A percentile compares a stretch with the other conserved stretches of the same genome.
Conservation (phyloP, 192 early-diverging fungal genomes). For the Funneliformis mosseae region DNA sequence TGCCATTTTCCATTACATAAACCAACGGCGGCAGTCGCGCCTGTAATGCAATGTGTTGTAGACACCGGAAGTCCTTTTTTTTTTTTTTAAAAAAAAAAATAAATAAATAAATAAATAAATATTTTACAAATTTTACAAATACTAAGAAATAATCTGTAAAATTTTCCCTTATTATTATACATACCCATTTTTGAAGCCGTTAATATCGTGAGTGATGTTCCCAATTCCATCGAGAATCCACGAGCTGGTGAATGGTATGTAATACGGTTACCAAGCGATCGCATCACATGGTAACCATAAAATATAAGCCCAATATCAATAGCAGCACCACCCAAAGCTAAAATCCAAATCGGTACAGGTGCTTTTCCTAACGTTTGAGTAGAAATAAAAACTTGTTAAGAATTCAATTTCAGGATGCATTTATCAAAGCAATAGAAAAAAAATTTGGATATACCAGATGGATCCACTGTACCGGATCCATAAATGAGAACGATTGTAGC, state of each 20-base stretch:
- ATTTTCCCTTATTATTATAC: too few species aligned
- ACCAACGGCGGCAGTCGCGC: constrained; percentile 76
- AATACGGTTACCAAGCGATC: constrained; percentile 77
- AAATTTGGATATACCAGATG: constrained; percentile 47
- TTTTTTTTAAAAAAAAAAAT: too few species aligned
- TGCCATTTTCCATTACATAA: constrained; percentile 58
- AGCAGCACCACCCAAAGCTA: constrained; percentile 55
- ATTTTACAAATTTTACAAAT: too few species aligned
- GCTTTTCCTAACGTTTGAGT: too few species aligned
- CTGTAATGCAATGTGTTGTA: constrained; percentile 88
- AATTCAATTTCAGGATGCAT: too few species aligned
- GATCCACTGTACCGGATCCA: constrained; percentile 48
- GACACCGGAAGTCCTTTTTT: constrained; percentile 60
- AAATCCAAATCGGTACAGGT: too few species aligned
- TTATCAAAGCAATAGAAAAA: constrained; percentile 11
- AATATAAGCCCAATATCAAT: constrained; percentile 78
- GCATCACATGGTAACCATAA: constrained; percentile 77
- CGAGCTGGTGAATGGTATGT: constrained; percentile 83
- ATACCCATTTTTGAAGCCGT: constrained; percentile 78
- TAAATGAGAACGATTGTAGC: constrained; percentile 74
- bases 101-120: too few species aligned
- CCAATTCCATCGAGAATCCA: constrained; percentile 82
- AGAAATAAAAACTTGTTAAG: too few species aligned
- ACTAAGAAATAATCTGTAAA: too few species aligned
- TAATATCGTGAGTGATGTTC: constrained; percentile 76